Percentiles rank a stretch among this genome's conserved stretches.
Conservation (phyloP, 768 basidiomycete genomes). For the Peribolospora baueri region DNA sequence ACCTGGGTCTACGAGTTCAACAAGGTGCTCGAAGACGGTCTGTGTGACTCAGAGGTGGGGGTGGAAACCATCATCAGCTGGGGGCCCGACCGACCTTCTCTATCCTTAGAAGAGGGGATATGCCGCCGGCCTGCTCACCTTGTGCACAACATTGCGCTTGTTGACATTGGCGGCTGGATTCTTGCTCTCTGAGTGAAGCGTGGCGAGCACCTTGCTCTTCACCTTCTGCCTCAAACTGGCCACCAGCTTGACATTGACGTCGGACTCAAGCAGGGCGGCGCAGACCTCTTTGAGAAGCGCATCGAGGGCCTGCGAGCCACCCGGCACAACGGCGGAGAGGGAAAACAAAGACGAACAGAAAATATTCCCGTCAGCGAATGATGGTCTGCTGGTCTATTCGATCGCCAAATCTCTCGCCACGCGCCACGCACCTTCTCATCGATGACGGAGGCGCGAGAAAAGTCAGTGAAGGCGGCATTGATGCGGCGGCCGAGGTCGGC, state of each 20-base stretch:
- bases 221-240: constrained; percentile 65
- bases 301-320: constrained; percentile 50
- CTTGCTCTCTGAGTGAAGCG: constrained; percentile 31
- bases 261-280: constrained; percentile 75
- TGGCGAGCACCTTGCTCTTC: constrained; percentile 64
- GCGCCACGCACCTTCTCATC: constrained; percentile 53
- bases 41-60: constrained; percentile 17
- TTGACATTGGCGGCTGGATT: constrained; percentile 38
- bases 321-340: not conserved
- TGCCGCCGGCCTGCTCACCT: constrained; percentile 27
- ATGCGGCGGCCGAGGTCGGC: constrained; percentile 83
- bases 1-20: constrained; percentile 74
- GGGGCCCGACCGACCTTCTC: not conserved
- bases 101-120: not conserved
- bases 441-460: constrained; percentile 60
- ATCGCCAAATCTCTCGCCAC: not conserved
- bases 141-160: constrained; percentile 73
- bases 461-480: constrained; percentile 73
- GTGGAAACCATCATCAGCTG: not conserved
- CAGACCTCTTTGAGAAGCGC: constrained; percentile 83
- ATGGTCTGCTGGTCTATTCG: not conserved
- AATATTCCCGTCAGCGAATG: not conserved
- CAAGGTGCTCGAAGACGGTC: constrained; percentile 88
- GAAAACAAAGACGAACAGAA: not conserved
- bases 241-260: constrained; percentile 95